phyloP scores from a whole-genome alignment of 139 green algal species.

The Picochlorum sp. region DNA sequence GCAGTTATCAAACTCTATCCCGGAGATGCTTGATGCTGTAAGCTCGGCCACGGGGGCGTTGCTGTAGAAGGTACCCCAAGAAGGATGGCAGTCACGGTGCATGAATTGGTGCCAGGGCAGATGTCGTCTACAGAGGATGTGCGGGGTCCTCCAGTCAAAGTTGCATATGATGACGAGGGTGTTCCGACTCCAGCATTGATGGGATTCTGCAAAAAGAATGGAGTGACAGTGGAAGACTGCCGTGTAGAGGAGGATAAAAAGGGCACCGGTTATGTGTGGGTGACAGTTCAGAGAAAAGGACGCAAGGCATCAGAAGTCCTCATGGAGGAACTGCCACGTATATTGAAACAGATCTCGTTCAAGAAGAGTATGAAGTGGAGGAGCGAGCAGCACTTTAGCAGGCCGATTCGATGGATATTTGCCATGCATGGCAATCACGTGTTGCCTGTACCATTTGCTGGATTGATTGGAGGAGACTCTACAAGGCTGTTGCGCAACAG shows the following conservation, averaged over 20 bases:
- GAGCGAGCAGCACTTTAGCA: constrained; percentile 55
- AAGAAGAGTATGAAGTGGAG: constrained; percentile 90
- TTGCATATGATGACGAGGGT: constrained; percentile 59
- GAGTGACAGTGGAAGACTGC: constrained; percentile 38
- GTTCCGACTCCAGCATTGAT: constrained; percentile 76
- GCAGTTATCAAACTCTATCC: constrained; percentile 72
- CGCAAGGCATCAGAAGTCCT: constrained; percentile 59
- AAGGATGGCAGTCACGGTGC: constrained; percentile 72
- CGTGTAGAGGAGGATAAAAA: constrained; percentile 63
- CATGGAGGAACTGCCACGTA: constrained; percentile 52
- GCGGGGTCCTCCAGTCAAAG: constrained; percentile 82
- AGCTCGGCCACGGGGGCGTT: constrained; percentile 63
- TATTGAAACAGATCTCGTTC: constrained; percentile 72
- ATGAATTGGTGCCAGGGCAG: constrained; percentile 57
- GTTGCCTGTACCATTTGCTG: constrained; percentile 60
- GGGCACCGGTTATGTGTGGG: constrained; percentile 88
- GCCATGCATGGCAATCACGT: constrained; percentile 73
- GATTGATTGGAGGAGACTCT: constrained; percentile 24
- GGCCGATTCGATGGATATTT: constrained; percentile 91
- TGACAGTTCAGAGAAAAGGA: constrained; percentile 51
- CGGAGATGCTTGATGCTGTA: constrained; percentile 62
- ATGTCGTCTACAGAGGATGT: constrained; percentile 45
- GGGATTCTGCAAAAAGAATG: constrained; percentile 92
- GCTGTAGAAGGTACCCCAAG: constrained; percentile 76
- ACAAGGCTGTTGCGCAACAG: constrained; percentile 66